Evolutionary conservation across 2,329 filamentous ascomycete genomes (phyloP).

Genomic region (Neoarthrinium moseri): DNA sequence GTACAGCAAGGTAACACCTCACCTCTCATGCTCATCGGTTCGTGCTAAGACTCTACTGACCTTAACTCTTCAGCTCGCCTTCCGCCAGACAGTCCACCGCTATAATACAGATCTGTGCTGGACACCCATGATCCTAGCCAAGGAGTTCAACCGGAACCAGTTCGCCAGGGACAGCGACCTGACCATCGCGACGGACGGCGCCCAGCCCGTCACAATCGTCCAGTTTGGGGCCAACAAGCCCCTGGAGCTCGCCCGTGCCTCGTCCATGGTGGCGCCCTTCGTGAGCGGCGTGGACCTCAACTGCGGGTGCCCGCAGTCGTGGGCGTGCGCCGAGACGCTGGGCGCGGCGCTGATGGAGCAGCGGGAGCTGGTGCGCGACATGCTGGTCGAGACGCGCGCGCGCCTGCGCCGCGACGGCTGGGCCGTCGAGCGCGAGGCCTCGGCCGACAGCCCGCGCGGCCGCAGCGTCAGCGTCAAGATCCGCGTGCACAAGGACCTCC

Average conservation of each 20-base stretch:
- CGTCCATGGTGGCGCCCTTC: slow-evolving; percentile 59
- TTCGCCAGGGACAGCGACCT: slow-evolving; percentile 64
- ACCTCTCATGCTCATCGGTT: not conserved
- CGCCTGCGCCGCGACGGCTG: slow-evolving; percentile 53
- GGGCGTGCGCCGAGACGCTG: slow-evolving; percentile 67
- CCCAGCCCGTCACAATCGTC: slow-evolving; percentile 60
- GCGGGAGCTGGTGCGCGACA: slow-evolving; percentile 63
- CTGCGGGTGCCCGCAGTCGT: slow-evolving; percentile 71
- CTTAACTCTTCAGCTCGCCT: slow-evolving; percentile 50
- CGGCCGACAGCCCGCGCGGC: slow-evolving; percentile 42
- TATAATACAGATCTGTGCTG: slow-evolving; percentile 67
- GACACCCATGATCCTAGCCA: slow-evolving; percentile 71
- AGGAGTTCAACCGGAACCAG: slow-evolving; percentile 64
- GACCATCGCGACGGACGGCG: slow-evolving; percentile 52
- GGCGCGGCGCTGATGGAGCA: slow-evolving; percentile 69
- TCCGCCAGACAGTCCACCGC: slow-evolving; percentile 63
- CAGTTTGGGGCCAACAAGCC: slow-evolving; percentile 67
- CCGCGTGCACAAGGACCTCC: slow-evolving; percentile 63
- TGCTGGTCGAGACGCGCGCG: slow-evolving; percentile 57
- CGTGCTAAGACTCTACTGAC: not conserved
- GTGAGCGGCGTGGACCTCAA: slow-evolving; percentile 68
- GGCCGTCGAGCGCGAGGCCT: slow-evolving; percentile 42
- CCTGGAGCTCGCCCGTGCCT: slow-evolving; percentile 60
- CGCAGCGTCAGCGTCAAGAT: slow-evolving; percentile 70
- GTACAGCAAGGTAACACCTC: slow-evolving; percentile 51